Evolutionary conservation across 2,329 filamentous ascomycete species (phyloP).

Genomic region (Daldinia sp.): DNA sequence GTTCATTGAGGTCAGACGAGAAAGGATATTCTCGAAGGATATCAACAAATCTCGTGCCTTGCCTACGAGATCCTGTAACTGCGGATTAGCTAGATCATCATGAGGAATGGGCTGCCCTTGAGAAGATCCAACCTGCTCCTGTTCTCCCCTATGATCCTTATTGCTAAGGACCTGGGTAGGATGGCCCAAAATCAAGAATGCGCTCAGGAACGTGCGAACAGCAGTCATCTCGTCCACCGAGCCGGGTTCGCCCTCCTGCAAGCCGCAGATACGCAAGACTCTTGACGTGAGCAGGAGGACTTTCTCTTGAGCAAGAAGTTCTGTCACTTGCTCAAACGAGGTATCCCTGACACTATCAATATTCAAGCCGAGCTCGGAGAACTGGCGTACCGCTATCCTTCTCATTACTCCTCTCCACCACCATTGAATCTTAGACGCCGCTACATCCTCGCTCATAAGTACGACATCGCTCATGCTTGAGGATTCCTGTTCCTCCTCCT

Average conservation of each 20-base stretch:
- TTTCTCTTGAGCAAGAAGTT: slow-evolving; percentile 73
- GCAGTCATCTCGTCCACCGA: slow-evolving; percentile 77
- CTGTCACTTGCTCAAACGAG: slow-evolving; percentile 79
- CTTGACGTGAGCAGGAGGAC: slow-evolving; percentile 75
- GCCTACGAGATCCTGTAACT: slow-evolving; percentile 77
- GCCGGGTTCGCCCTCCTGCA: slow-evolving; percentile 73
- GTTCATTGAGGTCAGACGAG: slow-evolving; percentile 73
- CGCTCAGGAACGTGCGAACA: slow-evolving; percentile 81
- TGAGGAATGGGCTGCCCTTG: slow-evolving; percentile 59
- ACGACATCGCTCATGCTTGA: slow-evolving; percentile 65
- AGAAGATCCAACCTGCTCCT: slow-evolving; percentile 66
- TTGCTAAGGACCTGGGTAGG: slow-evolving; percentile 82
- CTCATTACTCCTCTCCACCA: slow-evolving; percentile 74
- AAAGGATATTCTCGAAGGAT: slow-evolving; percentile 80
- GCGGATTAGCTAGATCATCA: slow-evolving; percentile 70
- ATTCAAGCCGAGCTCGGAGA: slow-evolving; percentile 74
- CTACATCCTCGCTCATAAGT: slow-evolving; percentile 68
- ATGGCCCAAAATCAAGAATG: slow-evolving; percentile 83
- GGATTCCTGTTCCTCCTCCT: slow-evolving; percentile 62
- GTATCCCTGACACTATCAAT: slow-evolving; percentile 77
- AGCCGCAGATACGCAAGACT: slow-evolving; percentile 75
- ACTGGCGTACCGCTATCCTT: slow-evolving; percentile 72
- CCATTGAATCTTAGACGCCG: slow-evolving; percentile 74
- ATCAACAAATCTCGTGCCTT: slow-evolving; percentile 83
- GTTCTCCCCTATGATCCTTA: slow-evolving; percentile 72